phyloP scores from a whole-genome alignment of 352 stramenopile genomes.

The Globisporangium orthogonon region DNA sequence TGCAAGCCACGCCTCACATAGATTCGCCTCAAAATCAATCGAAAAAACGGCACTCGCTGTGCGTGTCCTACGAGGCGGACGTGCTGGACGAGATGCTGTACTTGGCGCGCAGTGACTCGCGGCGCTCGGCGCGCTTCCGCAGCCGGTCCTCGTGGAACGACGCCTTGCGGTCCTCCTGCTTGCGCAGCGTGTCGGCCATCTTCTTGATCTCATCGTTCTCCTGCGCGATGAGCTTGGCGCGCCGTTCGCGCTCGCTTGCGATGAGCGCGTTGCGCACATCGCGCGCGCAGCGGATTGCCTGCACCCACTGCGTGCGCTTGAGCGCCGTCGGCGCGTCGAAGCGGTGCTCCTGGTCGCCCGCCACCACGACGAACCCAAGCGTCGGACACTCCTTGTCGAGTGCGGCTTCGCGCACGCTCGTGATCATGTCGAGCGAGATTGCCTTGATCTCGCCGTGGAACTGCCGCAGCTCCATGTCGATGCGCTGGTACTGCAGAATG shows the following conservation, averaged over 20 bases:
- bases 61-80: conserved; percentile 4
- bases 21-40: too few relatives aligned
- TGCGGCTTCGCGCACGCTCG: conserved; percentile 38
- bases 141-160: conserved; percentile 69
- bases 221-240: conserved; percentile 42
- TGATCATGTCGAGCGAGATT: conserved; percentile 59
- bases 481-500: conserved; percentile 71
- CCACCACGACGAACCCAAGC: conserved; percentile 41
- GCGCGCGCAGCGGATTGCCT: conserved; percentile 42
- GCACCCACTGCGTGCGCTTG: conserved; percentile 56
- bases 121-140: conserved; percentile 45
- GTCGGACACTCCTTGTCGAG: conserved; percentile 44
- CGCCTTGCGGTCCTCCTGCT: conserved; percentile 48
- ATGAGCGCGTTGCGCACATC: conserved; percentile 37
- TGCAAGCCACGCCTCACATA: too few relatives aligned
- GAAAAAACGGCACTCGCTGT: too few relatives aligned
- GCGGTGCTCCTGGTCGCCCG: conserved; percentile 42
- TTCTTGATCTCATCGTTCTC: conserved; percentile 58
- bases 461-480: conserved; percentile 39
- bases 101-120: conserved; percentile 62
- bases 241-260: conserved; percentile 39
- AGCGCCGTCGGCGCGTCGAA: conserved; percentile 42
- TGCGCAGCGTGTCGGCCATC: conserved; percentile 39
- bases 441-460: conserved; percentile 49
- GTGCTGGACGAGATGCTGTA: conserved; percentile 43